phyloP scores from a whole-genome alignment of 495 filamentous ascomycete species.

The Tirmania nivea region DNA sequence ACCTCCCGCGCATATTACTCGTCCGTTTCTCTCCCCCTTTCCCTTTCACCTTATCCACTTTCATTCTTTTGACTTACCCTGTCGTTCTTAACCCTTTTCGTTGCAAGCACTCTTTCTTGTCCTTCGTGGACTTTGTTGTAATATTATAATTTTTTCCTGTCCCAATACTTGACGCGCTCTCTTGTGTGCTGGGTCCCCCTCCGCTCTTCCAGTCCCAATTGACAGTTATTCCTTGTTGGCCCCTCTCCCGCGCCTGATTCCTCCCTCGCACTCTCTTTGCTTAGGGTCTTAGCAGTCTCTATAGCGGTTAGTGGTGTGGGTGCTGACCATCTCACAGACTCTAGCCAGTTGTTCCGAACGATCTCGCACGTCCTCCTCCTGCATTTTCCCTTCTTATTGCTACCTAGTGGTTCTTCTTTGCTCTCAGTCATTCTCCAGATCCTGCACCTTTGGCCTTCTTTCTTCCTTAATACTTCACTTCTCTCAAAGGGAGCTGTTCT shows the following conservation, averaged over 20 bases:
- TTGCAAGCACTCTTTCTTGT: neutral
- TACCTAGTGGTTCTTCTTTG: slow-evolving; percentile 3
- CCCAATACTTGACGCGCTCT: too few species aligned
- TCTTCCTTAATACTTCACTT: slow-evolving; percentile 17
- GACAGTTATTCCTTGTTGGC: too few species aligned
- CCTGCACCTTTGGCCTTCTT: slow-evolving; percentile 9
- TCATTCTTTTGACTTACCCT: neutral
- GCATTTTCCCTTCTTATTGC: slow-evolving; percentile 2
- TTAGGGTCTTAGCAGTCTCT: too few species aligned
- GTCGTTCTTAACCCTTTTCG: neutral
- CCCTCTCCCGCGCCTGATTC: too few species aligned
- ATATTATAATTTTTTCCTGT: too few species aligned
- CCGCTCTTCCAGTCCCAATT: too few species aligned
- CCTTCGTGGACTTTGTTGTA: too few species aligned
- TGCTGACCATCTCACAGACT: slow-evolving; percentile 10
- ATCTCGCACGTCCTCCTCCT: slow-evolving; percentile 3
- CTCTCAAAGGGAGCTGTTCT: slow-evolving; percentile 6
- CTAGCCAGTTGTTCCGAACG: neutral
- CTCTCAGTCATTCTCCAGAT: slow-evolving; percentile 13
- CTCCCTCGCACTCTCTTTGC: too few species aligned
- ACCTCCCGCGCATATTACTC: too few species aligned
- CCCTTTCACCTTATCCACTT: too few species aligned
- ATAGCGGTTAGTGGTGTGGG: neutral
- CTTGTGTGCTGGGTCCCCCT: too few species aligned
- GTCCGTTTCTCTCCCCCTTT: too few species aligned